Base-by-base conservation (phyloP, 306 rosid genomes). In the Echinosophora koreensis region DNA sequence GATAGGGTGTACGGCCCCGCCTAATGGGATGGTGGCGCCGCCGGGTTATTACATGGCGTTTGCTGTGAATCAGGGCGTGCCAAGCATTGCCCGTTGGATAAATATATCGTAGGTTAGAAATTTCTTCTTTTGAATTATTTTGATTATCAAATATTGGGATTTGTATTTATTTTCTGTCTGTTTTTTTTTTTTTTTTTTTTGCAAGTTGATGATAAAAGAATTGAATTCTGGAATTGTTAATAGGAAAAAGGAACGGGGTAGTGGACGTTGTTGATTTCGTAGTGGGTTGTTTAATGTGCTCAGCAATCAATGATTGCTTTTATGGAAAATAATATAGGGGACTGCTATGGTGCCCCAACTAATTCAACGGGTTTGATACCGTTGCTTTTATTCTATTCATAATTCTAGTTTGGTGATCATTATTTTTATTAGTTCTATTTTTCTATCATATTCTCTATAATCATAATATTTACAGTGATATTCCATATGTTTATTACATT, bases 21-120 rank as follows among this genome's bases (percentile, higher is more conserved):
- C 93, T 0, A 89, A 68, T 15, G 88, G 94, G 10, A 79, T 22
- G 84, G 92, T 92, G 44, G 96, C 90, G 42, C 97, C 98, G 38
- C 98, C 97, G 0, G 97, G 97, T 22, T 90, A 89, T 76, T 94
- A 94, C 81, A 94, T 94, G 98, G 89, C 84, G 2, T 91, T 94
- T 3, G 90, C 96, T 0, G 93, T 94, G 10, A 94, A 94, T 35
- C 97, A 94, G 30, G 97, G 94, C 64, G 98, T 94, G 85, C 97
- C 97, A 16, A 91, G 98, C 18, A 85, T 91, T 1, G 97, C 98
- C 0, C 87, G 91, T 12, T 91, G 98, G 98, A 67, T 94, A 11
- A 96, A 27, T 85, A 87, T 66, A 8, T 39, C 44, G 9, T 39
- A 39, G 44, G 9, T 64, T 4, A 18, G 10, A 67, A 67, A 52